Evolutionary conservation across 495 filamentous ascomycete species (phyloP).

Genomic region (Evernia prunastri): DNA sequence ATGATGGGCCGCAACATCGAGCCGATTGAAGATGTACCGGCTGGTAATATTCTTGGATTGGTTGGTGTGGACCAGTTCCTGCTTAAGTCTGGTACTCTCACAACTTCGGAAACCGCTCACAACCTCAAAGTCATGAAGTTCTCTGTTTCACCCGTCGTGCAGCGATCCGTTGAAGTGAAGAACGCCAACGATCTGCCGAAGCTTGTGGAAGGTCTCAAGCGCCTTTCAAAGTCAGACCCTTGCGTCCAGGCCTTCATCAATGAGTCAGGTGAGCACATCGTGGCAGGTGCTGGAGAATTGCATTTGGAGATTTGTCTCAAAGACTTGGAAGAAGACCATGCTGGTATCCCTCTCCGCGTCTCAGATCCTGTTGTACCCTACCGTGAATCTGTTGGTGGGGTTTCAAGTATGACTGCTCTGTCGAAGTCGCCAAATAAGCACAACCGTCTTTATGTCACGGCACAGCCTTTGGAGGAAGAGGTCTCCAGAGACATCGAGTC

Average conservation of each 20-base stretch:
- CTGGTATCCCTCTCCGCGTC: slow-evolving; percentile 91
- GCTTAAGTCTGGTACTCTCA: slow-evolving; percentile 99
- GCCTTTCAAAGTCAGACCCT: slow-evolving; percentile 99
- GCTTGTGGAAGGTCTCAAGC: slow-evolving; percentile 99
- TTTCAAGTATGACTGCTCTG: slow-evolving; percentile 88
- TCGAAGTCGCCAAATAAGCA: slow-evolving; percentile 99
- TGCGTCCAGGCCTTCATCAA: slow-evolving; percentile 87
- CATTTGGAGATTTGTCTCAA: slow-evolving; percentile 99
- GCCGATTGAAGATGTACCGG: slow-evolving; percentile 97
- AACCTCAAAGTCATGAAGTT: slow-evolving; percentile 99
- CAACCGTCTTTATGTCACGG: slow-evolving; percentile 96
- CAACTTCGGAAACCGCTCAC: slow-evolving; percentile 94
- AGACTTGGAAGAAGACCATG: slow-evolving; percentile 99
- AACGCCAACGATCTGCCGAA: slow-evolving; percentile 99
- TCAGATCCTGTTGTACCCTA: slow-evolving; percentile 96
- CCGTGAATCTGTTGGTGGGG: slow-evolving; percentile 83
- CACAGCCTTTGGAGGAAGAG: slow-evolving; percentile 84
- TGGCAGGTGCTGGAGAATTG: slow-evolving; percentile 97
- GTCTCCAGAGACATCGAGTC: slow-evolving; percentile 82
- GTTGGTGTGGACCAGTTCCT: slow-evolving; percentile 99
- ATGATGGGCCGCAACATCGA: slow-evolving; percentile 99
- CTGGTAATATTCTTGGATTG: slow-evolving; percentile 98
- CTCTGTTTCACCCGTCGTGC: slow-evolving; percentile 98
- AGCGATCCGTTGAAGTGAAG: slow-evolving; percentile 98
- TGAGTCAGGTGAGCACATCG: slow-evolving; percentile 95